Conservation (phyloP, 208 protist species). For the Trypanosoma brucei region DNA sequence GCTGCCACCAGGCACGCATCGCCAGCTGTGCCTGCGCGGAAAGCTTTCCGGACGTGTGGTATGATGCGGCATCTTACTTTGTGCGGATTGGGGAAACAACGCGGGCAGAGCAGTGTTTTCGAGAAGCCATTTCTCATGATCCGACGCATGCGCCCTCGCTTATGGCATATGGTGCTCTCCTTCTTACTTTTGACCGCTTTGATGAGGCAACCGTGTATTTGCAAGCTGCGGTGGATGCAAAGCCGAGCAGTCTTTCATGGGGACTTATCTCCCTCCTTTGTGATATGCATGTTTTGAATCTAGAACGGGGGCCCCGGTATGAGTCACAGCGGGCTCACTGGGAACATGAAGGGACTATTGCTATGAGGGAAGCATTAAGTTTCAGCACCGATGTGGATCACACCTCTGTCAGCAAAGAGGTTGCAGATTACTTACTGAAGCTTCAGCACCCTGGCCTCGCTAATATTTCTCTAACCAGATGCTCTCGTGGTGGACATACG, state of each 20-base stretch:
- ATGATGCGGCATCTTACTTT: constrained; percentile 79
- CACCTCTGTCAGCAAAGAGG: constrained; percentile 20
- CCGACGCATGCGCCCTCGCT: constrained; percentile 48
- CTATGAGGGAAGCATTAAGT: constrained; percentile 44
- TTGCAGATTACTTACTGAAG: constrained; percentile 52
- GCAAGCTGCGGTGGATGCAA: constrained; percentile 66
- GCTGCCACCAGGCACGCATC: constrained; percentile 79
- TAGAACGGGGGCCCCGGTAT: constrained; percentile 44
- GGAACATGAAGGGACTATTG: constrained; percentile 50
- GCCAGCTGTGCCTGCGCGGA: constrained; percentile 22
- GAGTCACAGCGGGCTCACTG: constrained; percentile 38
- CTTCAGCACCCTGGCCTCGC: constrained; percentile 71
- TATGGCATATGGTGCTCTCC: constrained; percentile 74
- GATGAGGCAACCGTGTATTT: constrained; percentile 87
- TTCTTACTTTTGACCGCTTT: constrained; percentile 69
- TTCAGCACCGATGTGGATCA: constrained; percentile 16
- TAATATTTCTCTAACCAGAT: constrained; percentile 64
- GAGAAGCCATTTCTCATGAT: constrained; percentile 79
- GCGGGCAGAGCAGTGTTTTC: constrained; percentile 87
- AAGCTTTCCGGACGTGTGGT: constrained; percentile 39
- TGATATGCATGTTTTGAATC: constrained; percentile 40
- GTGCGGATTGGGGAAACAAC: constrained; percentile 59
- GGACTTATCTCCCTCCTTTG: constrained; percentile 60
- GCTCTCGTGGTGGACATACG: constrained; percentile 31
- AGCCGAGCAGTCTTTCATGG: constrained; percentile 55